Percentiles rank a stretch among this genome's conserved stretches.
Conservation (phyloP, 345 rosid genomes). For the Moricandia moricandioides region DNA sequence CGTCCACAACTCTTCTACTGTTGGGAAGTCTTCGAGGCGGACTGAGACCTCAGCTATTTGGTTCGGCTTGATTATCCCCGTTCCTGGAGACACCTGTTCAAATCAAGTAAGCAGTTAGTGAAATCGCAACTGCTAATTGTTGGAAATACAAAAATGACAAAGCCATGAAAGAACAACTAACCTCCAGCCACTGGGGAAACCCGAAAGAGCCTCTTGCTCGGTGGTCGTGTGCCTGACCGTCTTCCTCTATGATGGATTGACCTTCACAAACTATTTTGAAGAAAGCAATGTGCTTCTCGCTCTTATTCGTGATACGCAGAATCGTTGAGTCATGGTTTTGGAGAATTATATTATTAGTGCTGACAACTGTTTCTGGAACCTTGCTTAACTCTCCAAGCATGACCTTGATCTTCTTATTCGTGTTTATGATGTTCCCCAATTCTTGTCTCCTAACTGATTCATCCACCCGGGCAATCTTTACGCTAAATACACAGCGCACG, state of each 20-base stretch:
- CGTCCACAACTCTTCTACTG: constrained; percentile 66
- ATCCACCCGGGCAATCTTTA: constrained; percentile 64
- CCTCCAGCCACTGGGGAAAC: constrained; percentile 84
- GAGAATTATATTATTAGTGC: constrained; percentile 59
- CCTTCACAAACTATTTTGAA: constrained; percentile 66
- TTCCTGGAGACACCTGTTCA: constrained; percentile 61
- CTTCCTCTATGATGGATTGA: constrained; percentile 52
- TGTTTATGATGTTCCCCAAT: constrained; percentile 50
- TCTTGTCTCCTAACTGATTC: constrained; percentile 77
- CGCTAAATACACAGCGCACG: constrained; percentile 59
- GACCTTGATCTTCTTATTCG: constrained; percentile 53
- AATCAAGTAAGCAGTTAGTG: background rate
- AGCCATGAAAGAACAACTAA: constrained; percentile 33
- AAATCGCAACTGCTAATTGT: too few species aligned
- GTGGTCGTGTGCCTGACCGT: constrained; percentile 49
- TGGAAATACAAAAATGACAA: too few species aligned
- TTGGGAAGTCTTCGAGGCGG: constrained; percentile 62
- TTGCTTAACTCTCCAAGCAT: constrained; percentile 48
- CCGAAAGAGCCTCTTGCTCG: constrained; percentile 62
- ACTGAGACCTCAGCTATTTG: constrained; percentile 51
- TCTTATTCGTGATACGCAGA: constrained; percentile 64
- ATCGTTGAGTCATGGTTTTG: constrained; percentile 60
- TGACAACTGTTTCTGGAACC: constrained; percentile 73
- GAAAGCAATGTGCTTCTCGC: constrained; percentile 48
- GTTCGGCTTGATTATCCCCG: constrained; percentile 61